Evolutionary conservation across 1,139 yeast species (phyloP), one percentile per base, ranked within the genome.

Genomic region (Candida glucosophila): DNA sequence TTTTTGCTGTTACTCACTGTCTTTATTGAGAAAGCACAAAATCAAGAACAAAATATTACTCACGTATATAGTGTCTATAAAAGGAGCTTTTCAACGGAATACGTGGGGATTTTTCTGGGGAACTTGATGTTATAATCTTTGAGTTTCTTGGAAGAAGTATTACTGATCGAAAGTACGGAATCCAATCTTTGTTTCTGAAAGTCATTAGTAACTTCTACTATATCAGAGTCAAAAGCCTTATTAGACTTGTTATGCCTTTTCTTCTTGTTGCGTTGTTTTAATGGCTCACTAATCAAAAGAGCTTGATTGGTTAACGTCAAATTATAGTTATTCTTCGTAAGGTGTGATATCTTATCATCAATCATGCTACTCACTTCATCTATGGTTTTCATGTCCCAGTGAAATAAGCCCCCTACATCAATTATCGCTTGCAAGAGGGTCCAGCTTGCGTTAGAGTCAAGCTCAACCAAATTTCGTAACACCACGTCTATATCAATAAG

Each of bases 361-460:
- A 79, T 58, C 13, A 66, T 55, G 12, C 41, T 45, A 14, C 62
- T 55, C 31, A 79, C 52, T 22, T 55, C 58, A 10, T 49, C 44
- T 20, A 78, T 53, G 22, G 74, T 63, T 7, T 56, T 56, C 15
- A 56, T 57, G 27, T 67, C 65, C 73, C 81, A 76, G 19, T 76
- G 69, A 41, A 78, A 72, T 23, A 80, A 52, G 1, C 92, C 92
- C 29, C 78, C 80, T 5, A 81, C 75, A 47, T 80, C 92, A 29
- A 81, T 65, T 23, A 80, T 63, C 17, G 76, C 63, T 28, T 77
- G 72, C 28, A 79, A 54, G 14, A 80, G 51, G 29, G 62, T 67
- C 69, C 77, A 77, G 14, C 81, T 78, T 34, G 63, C 64, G 21
- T 40, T 35, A 28, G 40, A 49, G 25, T 54, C 46, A 23, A 54